Conservation (phyloP, 2,329 filamentous ascomycete genomes). For the Lecanicillium sp. region DNA sequence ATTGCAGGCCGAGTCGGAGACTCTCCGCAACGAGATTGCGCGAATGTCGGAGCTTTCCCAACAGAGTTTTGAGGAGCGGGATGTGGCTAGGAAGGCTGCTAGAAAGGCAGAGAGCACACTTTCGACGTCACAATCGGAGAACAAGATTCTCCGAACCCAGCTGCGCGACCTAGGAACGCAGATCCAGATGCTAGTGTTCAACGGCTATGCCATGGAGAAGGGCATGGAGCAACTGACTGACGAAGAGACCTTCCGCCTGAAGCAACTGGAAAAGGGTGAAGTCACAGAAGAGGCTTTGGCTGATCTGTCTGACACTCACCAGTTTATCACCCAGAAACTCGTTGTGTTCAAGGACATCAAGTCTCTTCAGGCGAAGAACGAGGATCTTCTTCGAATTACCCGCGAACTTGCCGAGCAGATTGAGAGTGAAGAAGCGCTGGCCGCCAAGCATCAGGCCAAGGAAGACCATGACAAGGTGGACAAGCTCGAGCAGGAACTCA, state of each 20-base stretch:
- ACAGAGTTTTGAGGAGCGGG: conserved; percentile 71
- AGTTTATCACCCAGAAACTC: conserved; percentile 83
- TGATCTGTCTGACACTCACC: conserved; percentile 76
- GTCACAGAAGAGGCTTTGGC: conserved; percentile 62
- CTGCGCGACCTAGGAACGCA: conserved; percentile 84
- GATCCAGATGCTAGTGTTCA: conserved; percentile 83
- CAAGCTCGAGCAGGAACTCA: conserved; percentile 62
- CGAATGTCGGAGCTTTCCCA: conserved; percentile 83
- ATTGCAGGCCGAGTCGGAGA: conserved; percentile 70
- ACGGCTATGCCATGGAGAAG: conserved; percentile 74
- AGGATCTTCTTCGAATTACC: conserved; percentile 73
- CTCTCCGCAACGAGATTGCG: conserved; percentile 70
- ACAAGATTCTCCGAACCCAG: conserved; percentile 74
- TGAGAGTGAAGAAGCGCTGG: conserved; percentile 80
- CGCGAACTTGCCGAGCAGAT: conserved; percentile 81
- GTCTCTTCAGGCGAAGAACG: conserved; percentile 82
- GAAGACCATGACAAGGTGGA: conserved; percentile 66
- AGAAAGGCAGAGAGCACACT: conserved; percentile 73
- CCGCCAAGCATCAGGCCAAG: conserved; percentile 54
- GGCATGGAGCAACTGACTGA: conserved; percentile 64
- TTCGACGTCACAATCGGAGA: conserved; percentile 56
- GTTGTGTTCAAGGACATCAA: conserved; percentile 80
- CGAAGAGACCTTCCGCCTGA: conserved; percentile 67
- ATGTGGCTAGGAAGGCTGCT: conserved; percentile 67
- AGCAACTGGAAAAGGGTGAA: conserved; percentile 71